Base-by-base conservation (phyloP, 129 eudicot genomes). In the Artemisia annua region DNA sequence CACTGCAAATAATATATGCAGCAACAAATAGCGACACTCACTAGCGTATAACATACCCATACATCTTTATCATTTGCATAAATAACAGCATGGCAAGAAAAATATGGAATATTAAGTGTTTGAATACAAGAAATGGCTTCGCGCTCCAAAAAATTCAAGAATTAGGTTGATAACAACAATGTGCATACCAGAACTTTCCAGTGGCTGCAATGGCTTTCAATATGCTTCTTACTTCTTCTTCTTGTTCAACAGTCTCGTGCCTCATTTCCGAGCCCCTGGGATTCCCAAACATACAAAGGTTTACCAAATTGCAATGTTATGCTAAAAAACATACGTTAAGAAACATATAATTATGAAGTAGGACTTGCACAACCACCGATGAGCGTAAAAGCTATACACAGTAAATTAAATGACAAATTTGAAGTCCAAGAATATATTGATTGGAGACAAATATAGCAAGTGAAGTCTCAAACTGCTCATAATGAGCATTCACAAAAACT, bases 151-250 rank as follows among this genome's bases (percentile, higher is more conserved):
- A 39, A 7, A 39, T 39, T 39, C 2, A 39, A 39, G 46, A 56
- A 64, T 24, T n/a, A 6, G 50, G 39, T 11, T 39, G 22, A 53
- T 20, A 18, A 48, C 18, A 69, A 64, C 28, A 22, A 15, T 39
- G 3, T 63, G 16, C 87, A 72, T 87, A 92, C 98, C 98, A 92
- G 71, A 85, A 92, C 77, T 89, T 84, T 63, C 98, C 98, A 15
- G 94, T 92, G 22, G 89, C 86, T 24, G 96, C 98, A 59, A 86
- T 89, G 64, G 43, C 80, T 83, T 87, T 86, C 60, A 92, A 64
- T 3, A 87, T 30, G 32, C 78, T 59, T 75, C 70, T 81, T 71
- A 79, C 81, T 67, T 89, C 95, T 60, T 84, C 97, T 70, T 74
- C 84, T 65, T 84, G 96, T 75, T 82, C 87, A 5, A 75, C 60